Conservation (phyloP, 73 alveolate genomes). For the Paramecium pentaurelia region DNA sequence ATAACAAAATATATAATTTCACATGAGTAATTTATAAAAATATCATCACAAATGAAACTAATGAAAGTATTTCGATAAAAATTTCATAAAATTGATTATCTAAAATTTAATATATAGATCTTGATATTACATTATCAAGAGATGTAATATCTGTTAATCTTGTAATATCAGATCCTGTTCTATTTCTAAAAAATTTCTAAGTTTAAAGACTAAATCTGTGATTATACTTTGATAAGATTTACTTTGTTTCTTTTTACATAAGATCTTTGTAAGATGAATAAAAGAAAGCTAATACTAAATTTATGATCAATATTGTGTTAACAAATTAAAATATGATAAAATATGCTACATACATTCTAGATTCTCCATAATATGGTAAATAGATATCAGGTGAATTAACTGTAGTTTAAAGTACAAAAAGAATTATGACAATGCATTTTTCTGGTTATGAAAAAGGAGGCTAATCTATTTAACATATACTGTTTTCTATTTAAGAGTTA, state of each 20-base stretch:
- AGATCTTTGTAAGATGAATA: background rate
- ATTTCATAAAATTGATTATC: background rate
- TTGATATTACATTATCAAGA: background rate
- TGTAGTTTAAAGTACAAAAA: background rate
- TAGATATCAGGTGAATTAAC: slow-evolving; percentile 26
- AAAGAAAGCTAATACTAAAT: background rate
- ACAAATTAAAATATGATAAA: background rate
- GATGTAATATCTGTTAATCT: background rate
- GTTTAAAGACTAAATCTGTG: background rate
- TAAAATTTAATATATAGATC: background rate
- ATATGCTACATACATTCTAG: background rate
- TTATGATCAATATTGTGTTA: background rate
- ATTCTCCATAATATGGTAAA: background rate
- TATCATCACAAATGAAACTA: background rate
- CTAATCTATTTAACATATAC: background rate
- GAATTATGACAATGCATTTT: background rate
- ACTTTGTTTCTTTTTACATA: background rate
- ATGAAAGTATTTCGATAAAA: background rate
- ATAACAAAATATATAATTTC: background rate
- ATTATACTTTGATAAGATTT: background rate
- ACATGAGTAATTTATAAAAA: background rate
- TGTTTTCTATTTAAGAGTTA: background rate
- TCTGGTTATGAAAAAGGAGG: background rate
- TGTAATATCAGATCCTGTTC: background rate
- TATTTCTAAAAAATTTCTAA: background rate